These are phyloP conservation scores for Pueraria montana DNA, from an alignment of 306 rosid species.

Conservation along the genomic window DNA sequence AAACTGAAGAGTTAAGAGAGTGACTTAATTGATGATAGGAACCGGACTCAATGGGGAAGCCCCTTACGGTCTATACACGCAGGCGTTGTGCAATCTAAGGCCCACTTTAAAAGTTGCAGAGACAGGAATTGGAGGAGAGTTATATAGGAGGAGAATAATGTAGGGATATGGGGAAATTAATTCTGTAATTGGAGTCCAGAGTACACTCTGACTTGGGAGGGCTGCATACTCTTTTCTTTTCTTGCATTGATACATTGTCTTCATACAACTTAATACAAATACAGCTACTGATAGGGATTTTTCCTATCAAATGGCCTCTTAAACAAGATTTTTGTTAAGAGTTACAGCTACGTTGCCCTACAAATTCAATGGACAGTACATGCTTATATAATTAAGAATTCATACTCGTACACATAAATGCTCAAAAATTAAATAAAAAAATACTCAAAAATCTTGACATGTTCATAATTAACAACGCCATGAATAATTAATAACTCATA, in stretches of 20 bases:
- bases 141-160: not conserved
- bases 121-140: not conserved
- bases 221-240: no score
- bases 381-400: not conserved
- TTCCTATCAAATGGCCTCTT: not conserved
- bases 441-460: not conserved
- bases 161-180: not conserved
- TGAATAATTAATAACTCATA: no score
- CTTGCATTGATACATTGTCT: no score
- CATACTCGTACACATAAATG: not conserved
- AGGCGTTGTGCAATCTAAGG: not conserved
- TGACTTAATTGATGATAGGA: not conserved
- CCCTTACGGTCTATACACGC: not conserved
- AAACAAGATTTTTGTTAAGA: not conserved
- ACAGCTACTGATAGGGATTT: no score
- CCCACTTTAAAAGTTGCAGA: not conserved
- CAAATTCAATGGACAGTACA: not conserved
- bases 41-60: not conserved
- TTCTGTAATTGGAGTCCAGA: not conserved
- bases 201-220: not conserved
- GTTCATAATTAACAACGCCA: not conserved
- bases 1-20: not conserved
- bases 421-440: not conserved
- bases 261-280: no score
- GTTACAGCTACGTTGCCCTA: not conserved